These are phyloP conservation scores for Eucalyptus sideroxylon DNA, from an alignment of 345 rosid species.

Conservation along the genomic window DNA sequence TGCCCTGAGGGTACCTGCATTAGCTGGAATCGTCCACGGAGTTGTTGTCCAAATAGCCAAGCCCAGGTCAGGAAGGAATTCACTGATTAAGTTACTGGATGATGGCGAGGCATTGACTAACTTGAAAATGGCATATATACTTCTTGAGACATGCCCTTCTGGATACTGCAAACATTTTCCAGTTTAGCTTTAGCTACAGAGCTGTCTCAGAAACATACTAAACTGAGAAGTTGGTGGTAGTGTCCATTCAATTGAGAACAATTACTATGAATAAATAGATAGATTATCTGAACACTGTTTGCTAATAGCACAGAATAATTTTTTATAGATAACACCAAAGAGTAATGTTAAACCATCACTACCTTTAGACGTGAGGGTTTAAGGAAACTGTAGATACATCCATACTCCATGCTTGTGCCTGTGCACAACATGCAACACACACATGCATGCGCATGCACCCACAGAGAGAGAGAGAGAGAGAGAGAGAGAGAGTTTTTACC, in stretches of 20 bases:
- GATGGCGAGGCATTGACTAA: conserved; percentile 30
- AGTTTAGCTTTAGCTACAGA: background rate
- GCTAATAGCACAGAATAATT: background rate
- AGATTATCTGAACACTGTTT: background rate
- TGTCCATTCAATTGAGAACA: background rate
- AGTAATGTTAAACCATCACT: background rate
- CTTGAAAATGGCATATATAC: conserved; percentile 76
- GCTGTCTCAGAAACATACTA: background rate
- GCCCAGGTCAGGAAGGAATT: conserved; percentile 62
- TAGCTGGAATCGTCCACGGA: conserved; percentile 96
- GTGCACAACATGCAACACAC: background rate
- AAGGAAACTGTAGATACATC: background rate
- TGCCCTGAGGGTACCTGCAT: conserved; percentile 44
- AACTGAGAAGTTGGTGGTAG: background rate
- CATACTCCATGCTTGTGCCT: background rate
- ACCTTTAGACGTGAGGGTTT: background rate
- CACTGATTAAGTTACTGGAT: conserved; percentile 28
- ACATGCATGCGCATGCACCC: too few species aligned
- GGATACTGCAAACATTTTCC: conserved; percentile 49
- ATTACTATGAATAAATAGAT: background rate
- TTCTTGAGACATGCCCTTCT: conserved; percentile 88
- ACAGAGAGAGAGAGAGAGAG: background rate
- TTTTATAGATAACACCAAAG: background rate
- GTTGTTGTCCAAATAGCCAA: conserved; percentile 97
- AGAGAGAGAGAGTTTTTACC: conserved; percentile 21